Evolutionary conservation across 1,139 yeast genomes (phyloP), one percentile per base, ranked within the genome.

Genomic region (Pichia sp.): DNA sequence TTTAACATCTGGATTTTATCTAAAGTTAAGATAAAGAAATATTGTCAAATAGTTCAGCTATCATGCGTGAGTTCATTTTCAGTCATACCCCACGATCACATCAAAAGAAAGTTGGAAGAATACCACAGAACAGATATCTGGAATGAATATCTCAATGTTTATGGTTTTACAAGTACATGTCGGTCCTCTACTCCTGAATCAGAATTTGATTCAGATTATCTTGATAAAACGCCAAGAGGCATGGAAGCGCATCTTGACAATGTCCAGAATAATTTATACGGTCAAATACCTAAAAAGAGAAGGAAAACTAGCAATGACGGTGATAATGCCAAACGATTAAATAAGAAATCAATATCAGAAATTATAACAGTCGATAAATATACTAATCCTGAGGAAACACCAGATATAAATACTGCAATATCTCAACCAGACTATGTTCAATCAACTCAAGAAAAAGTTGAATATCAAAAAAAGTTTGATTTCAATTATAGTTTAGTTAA

Each of bases 1-100:
- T 39, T 23, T 24, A 37, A 43, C 13, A 46, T 49, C 13, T 49
- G 52, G 52, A n/a, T 54, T 7, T 36, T 50, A 4, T n/a, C 49
- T 18, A 30, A 47, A 7, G 27, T 54, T 18, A 48, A 46, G 20
- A 48, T 49, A 2, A 50, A 41, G 26, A 9, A 26, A 16, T 53
- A 25, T 40, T 23, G 29, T 4, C 36, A 36, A 2, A 16, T 13
- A 11, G 22, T 47, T 24, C 56, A 57, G 20, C 20, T 51, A 12
- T 47, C 27, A 7, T 50, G 47, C n/a, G 44, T 30, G 12, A 35
- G 41, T 40, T 11, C 23, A 20, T 38, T 40, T 29, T n/a, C 11
- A 8, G 13, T 40, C 7, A 32, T 46, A 13, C 42, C 39, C 1
- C 8, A 22, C 6, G 9, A 27, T 2, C 16, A 27, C 2, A 34